Conservation (phyloP, 305 asterid species). For the Solanum hybrid region DNA sequence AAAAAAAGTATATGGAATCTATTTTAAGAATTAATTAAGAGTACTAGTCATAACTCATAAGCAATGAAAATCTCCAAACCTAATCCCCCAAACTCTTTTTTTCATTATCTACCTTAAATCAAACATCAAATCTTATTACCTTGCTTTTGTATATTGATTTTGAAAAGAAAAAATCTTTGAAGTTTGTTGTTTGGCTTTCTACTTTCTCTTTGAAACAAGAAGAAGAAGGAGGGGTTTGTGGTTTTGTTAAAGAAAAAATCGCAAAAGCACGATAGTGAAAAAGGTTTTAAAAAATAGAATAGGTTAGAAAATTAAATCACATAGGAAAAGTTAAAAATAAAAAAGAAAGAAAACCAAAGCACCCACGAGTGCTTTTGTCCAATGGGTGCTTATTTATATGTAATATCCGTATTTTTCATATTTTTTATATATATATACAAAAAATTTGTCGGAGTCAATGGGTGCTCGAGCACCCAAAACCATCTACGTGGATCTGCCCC, state of each 20-base stretch:
- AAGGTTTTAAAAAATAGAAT: background rate
- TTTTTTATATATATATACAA: too few species aligned
- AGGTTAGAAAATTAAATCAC: too few species aligned
- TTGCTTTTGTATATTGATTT: background rate
- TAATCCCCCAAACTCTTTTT: background rate
- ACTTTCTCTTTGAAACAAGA: background rate
- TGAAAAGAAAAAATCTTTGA: background rate
- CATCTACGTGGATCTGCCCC: background rate
- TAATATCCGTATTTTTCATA: background rate
- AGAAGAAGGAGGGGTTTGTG: background rate
- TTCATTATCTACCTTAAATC: background rate
- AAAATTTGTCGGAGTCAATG: too few species aligned
- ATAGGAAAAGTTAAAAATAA: background rate
- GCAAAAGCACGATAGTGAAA: background rate
- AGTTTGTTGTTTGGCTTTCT: background rate
- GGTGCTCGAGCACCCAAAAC: background rate
- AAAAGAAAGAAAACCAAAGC: background rate
- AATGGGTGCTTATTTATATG: background rate
- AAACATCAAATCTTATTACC: background rate
- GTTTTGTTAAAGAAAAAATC: too few species aligned
- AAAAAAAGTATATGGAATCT: background rate
- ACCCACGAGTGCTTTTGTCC: background rate
- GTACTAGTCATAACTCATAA: background rate
- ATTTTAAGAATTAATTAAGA: background rate
- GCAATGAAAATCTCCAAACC: background rate